Percentiles rank a stretch among this genome's conserved stretches.
phyloP scores from a whole-genome alignment of 495 filamentous ascomycete genomes.

The Lasiosphaeriaceae sp. region DNA sequence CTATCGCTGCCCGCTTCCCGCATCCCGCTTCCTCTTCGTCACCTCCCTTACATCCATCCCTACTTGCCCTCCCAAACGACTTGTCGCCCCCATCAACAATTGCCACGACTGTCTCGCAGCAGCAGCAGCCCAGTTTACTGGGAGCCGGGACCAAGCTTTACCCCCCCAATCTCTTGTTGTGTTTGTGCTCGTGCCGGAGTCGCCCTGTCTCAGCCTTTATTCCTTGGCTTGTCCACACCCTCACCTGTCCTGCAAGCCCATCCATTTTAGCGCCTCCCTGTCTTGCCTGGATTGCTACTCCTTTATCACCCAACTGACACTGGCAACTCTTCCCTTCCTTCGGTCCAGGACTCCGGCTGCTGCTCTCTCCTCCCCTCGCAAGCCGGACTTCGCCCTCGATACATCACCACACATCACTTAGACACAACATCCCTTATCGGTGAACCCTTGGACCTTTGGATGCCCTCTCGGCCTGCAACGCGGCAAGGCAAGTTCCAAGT shows the following conservation, averaged over 20 bases:
- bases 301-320: constrained; percentile 13
- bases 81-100: constrained; percentile 1
- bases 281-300: not conserved
- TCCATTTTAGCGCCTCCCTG: constrained; percentile 8
- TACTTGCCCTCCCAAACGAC: not conserved
- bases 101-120: not conserved
- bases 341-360: not conserved
- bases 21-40: constrained; percentile 2
- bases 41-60: no score
- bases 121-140: not conserved
- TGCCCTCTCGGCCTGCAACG: not conserved
- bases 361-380: not conserved
- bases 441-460: not conserved
- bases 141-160: not conserved
- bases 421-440: not conserved
- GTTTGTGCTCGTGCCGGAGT: not conserved
- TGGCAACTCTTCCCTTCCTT: not conserved
- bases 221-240: not conserved
- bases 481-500: not conserved
- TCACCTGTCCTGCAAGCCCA: not conserved
- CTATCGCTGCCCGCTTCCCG: constrained; percentile 5
- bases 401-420: not conserved
- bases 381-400: not conserved
- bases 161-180: not conserved
- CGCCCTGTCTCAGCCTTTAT: constrained; percentile 17